Conservation (phyloP, 2,329 filamentous ascomycete genomes). For the Eurotiales sp. region DNA sequence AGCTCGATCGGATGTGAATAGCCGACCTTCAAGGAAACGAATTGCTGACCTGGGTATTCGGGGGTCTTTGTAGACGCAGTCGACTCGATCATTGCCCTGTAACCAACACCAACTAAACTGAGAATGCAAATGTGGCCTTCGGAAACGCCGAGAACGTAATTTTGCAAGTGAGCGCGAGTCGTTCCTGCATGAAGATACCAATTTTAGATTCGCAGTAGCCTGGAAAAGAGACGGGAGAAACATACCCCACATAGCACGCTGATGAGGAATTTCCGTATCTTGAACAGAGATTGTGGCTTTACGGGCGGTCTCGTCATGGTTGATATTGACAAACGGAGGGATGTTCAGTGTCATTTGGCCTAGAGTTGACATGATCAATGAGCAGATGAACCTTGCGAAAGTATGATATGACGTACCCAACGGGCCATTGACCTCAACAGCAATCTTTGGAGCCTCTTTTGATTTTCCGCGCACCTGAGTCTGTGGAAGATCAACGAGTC, state of each 20-base stretch:
- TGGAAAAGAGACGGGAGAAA: constrained; percentile 21
- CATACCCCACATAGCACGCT: constrained; percentile 95
- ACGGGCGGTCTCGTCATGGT: constrained; percentile 60
- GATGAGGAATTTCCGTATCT: constrained; percentile 65
- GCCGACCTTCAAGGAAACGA: constrained; percentile 89
- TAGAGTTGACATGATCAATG: constrained; percentile 27
- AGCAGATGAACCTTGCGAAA: not conserved
- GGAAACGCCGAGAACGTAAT: constrained; percentile 87
- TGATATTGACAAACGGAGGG: constrained; percentile 72
- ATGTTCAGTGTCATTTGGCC: constrained; percentile 73
- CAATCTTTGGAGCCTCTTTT: constrained; percentile 58
- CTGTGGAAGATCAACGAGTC: constrained; percentile 60
- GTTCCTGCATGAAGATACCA: constrained; percentile 59
- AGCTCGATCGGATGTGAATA: constrained; percentile 95
- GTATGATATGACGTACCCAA: constrained; percentile 55
- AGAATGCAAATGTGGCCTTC: constrained; percentile 95
- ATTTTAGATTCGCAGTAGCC: constrained; percentile 18
- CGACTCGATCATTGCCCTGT: constrained; percentile 81
- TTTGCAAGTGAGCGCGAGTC: constrained; percentile 81
- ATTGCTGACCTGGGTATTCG: constrained; percentile 76
- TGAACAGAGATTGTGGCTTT: constrained; percentile 67
- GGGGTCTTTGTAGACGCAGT: constrained; percentile 63
- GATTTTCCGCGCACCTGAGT: constrained; percentile 58
- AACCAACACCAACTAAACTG: constrained; percentile 90
- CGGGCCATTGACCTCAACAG: constrained; percentile 73